Conservation (phyloP, 768 basidiomycete species). For the Pisolithus marmoratus region DNA sequence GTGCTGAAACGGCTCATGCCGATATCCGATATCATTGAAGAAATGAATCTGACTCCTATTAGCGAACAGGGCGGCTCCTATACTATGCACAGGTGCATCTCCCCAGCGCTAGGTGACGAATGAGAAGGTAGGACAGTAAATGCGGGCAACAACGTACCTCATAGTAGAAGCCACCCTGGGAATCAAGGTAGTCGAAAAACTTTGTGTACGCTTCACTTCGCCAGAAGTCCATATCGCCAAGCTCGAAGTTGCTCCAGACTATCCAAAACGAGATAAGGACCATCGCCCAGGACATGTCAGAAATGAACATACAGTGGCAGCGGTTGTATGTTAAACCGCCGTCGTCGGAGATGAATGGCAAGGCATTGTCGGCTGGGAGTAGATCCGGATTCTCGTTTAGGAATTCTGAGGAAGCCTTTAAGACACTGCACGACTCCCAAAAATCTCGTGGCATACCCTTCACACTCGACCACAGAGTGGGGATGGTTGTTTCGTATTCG, state of each 20-base stretch:
- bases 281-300: background rate
- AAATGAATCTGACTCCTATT: slow-evolving; percentile 73
- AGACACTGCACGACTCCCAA: background rate
- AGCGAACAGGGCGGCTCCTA: slow-evolving; percentile 74
- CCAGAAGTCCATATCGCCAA: slow-evolving; percentile 88
- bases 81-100: slow-evolving; percentile 83
- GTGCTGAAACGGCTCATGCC: slow-evolving; percentile 75
- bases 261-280: slow-evolving; percentile 26
- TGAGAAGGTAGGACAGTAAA: background rate
- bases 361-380: slow-evolving; percentile 57
- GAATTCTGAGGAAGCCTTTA: slow-evolving; percentile 48
- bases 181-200: slow-evolving; percentile 80
- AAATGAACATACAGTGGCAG: slow-evolving; percentile 61
- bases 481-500: slow-evolving; percentile 78
- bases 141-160: slow-evolving; percentile 46
- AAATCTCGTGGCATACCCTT: slow-evolving; percentile 42
- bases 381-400: slow-evolving; percentile 55
- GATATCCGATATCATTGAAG: slow-evolving; percentile 81
- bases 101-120: slow-evolving; percentile 57
- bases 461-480: slow-evolving; percentile 70
- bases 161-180: slow-evolving; percentile 86
- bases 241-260: slow-evolving; percentile 77
- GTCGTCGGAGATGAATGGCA: slow-evolving; percentile 70
- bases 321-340: slow-evolving; percentile 64
- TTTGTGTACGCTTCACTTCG: slow-evolving; percentile 74